Percentiles rank a stretch among this genome's conserved stretches.
phyloP scores from a whole-genome alignment of 2,329 filamentous ascomycete genomes.

The Didymella pinodella region DNA sequence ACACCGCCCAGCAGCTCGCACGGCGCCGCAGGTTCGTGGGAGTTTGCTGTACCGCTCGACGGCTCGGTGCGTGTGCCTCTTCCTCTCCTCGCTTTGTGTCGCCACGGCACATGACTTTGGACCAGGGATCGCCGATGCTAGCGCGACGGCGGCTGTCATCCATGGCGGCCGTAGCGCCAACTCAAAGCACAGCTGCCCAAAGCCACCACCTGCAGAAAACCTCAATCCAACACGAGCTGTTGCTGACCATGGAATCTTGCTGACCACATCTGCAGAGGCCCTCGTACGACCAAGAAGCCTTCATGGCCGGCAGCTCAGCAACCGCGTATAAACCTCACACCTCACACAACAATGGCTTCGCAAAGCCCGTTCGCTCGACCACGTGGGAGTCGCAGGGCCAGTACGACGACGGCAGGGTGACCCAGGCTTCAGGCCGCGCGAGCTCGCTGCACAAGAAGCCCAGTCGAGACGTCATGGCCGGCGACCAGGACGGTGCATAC shows the following conservation, averaged over 20 bases:
- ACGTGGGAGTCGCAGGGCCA: conserved; percentile 43
- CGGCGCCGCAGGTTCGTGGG: conserved; percentile 47
- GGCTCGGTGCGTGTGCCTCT: conserved; percentile 43
- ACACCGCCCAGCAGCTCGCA: conserved; percentile 53
- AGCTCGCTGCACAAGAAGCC: conserved; percentile 50
- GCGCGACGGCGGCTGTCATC: conserved; percentile 34
- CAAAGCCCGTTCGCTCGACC: conserved; percentile 41
- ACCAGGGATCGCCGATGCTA: conserved; percentile 17
- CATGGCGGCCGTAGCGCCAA: conserved; percentile 35
- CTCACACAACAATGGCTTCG: conserved; percentile 46
- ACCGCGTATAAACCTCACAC: conserved; percentile 43
- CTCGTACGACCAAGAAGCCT: conserved; percentile 42
- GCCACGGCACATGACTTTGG: conserved; percentile 7
- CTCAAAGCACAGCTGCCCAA: conserved; percentile 15
- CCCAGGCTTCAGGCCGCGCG: conserved; percentile 48
- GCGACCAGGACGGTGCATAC: conserved; percentile 57
- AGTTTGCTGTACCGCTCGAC: conserved; percentile 51
- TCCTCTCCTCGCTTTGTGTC: conserved; percentile 8
- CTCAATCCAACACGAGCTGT: conserved; percentile 4
- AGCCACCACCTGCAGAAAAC: conserved; percentile 1
- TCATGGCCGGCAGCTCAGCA: conserved; percentile 47
- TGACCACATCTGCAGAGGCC: conserved; percentile 41
- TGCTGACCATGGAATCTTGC: conserved; percentile 35
- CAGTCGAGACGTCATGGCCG: conserved; percentile 54
- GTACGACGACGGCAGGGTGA: conserved; percentile 34